A percentile compares a stretch with the other conserved stretches of the same genome.
Conservation (phyloP, 441 rosid species). For the Arabidopsis lyrata region DNA sequence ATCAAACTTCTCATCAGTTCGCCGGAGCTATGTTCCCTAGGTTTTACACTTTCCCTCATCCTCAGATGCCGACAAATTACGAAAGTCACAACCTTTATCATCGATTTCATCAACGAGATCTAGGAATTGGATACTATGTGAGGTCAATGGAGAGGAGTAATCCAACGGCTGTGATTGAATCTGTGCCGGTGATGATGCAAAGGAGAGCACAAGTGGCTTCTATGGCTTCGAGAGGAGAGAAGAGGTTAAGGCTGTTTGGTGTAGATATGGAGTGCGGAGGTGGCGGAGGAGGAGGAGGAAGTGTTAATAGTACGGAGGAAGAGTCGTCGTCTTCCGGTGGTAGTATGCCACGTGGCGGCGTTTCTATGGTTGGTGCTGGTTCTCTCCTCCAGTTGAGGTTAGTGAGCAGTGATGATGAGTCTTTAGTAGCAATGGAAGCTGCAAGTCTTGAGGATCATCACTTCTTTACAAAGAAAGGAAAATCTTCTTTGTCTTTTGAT, state of each 20-base stretch:
- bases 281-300: conserved; percentile 33
- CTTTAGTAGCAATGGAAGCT: conserved; percentile 43
- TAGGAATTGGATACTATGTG: conserved; percentile 48
- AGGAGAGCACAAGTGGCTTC: conserved; percentile 41
- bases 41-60: conserved; percentile 56
- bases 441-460: conserved; percentile 50
- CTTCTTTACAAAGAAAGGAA: conserved; percentile 66
- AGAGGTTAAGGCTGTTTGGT: conserved; percentile 69
- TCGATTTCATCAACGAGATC: conserved; percentile 46
- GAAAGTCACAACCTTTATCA: conserved; percentile 40
- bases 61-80: conserved; percentile 35
- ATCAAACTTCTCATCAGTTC: conserved; percentile 38
- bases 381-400: conserved; percentile 42
- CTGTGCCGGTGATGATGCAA: conserved; percentile 47
- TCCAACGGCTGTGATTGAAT: conserved; percentile 50
- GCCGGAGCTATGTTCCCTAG: conserved; percentile 61
- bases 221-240: conserved; percentile 41
- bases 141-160: conserved; percentile 50
- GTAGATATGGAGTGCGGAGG: conserved; percentile 67
- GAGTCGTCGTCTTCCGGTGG: conserved; percentile 51
- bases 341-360: conserved; percentile 41
- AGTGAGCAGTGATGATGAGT: conserved; percentile 45
- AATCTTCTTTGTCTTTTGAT: conserved; percentile 64
- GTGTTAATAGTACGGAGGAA: conserved; percentile 40
- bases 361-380: conserved; percentile 32